These are phyloP conservation scores for Plasmopara viticola DNA, from an alignment of 352 stramenopile genomes.

Conservation along the genomic window DNA sequence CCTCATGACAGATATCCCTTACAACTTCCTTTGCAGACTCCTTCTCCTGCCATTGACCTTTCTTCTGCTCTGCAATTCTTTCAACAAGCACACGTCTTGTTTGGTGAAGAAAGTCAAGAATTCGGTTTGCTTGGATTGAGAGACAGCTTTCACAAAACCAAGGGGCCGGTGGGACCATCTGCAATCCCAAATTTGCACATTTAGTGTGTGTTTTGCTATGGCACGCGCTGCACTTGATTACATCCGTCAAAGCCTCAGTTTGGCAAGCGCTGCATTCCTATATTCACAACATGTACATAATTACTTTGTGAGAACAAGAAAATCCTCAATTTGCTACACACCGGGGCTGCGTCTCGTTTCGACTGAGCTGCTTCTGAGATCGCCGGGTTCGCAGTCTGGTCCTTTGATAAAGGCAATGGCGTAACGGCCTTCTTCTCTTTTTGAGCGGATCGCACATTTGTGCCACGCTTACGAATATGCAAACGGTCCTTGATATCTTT, in stretches of 20 bases:
- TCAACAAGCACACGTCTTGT: constrained; percentile 47
- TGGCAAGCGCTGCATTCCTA: constrained; percentile 43
- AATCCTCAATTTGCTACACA: constrained; percentile 8
- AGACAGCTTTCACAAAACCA: constrained; percentile 63
- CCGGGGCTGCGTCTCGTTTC: constrained; percentile 18
- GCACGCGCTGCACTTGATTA: constrained; percentile 47
- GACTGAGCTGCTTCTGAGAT: constrained; percentile 2
- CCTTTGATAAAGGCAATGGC: constrained; percentile 23
- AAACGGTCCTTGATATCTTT: constrained; percentile 76
- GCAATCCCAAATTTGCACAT: constrained; percentile 34
- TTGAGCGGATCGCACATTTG: constrained; percentile 42
- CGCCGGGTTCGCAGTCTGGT: constrained; percentile 5
- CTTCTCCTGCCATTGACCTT: background rate
- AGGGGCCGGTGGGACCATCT: constrained; percentile 16
- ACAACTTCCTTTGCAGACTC: constrained; percentile 1
- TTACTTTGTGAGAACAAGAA: background rate
- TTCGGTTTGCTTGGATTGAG: constrained; percentile 42
- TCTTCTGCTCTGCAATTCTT: constrained; percentile 25
- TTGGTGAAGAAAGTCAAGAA: constrained; percentile 64
- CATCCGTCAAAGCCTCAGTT: constrained; percentile 39
- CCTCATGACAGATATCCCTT: constrained; percentile 9
- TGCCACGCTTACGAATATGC: constrained; percentile 64
- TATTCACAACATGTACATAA: background rate
- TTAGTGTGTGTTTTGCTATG: constrained; percentile 53
- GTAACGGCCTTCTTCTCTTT: constrained; percentile 49